Evolutionary conservation across 257 asterid species (phyloP), one percentile per base, ranked within the genome.

Genomic region (Jacaranda mimosifolia): DNA sequence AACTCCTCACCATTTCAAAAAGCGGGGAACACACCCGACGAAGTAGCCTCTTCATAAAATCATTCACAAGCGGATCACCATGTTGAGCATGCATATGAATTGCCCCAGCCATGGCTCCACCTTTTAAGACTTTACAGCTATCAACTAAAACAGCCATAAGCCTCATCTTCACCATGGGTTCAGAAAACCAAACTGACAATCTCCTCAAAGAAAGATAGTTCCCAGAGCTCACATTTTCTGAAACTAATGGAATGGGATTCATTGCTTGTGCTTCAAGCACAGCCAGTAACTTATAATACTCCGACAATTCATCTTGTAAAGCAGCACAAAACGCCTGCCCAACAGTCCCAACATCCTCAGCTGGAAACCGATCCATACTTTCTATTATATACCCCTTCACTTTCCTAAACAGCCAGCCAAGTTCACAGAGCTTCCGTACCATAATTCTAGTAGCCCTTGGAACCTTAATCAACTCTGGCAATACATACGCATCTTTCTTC

Each of bases 51-150:
- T 93, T 93, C 98, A 96, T 89, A 78, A 93, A 96, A 82, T 88
- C 98, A 78, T 91, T 86, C 70, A 96, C 98, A 3, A 91, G 97
- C 0, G 99, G 99, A 79, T 96, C 99, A 7, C 99, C 99, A 83
- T 96, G 98, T 59, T 93, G 96, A 36, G 98, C 99, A 77, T 92
- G 98, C 89, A 91, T 87, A 80, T 96, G 99, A 79, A 96, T 96
- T 62, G 96, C 97, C 83, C 99, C 98, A 71, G 99, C 97, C 99
- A 96, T 96, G 68, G 98, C 94, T 74, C 99, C 99, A 63, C 99
- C 99, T 82, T 91, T 96, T 76, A 96, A 75, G 78, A 91, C 91
- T 90, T 88, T 91, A 81, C 99, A 96, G 81, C 91, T 90, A 68
- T 96, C 99, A 67, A 89, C 98, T 80, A 96, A 83, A 83, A 96